phyloP scores from a whole-genome alignment of 1,284 basidiomycete species.

The Rhodotorula sp. region DNA sequence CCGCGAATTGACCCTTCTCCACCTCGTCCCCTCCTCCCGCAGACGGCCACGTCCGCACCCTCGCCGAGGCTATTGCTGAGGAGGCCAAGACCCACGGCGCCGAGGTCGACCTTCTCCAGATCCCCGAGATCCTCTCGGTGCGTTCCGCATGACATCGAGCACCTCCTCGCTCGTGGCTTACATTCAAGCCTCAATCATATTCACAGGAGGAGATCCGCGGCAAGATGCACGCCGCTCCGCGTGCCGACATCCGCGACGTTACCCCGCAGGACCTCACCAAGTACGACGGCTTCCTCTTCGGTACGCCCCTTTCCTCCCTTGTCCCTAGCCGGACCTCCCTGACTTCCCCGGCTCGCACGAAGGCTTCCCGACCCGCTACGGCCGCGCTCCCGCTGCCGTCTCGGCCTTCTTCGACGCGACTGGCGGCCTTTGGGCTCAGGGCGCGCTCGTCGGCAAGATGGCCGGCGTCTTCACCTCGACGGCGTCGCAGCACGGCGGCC shows the following conservation, averaged over 20 bases:
- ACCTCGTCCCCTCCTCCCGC: not conserved
- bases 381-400: constrained; percentile 55
- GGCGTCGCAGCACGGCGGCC: constrained; percentile 51
- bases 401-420: constrained; percentile 62
- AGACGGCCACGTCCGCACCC: constrained; percentile 54
- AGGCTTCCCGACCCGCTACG: constrained; percentile 52
- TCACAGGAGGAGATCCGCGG: constrained; percentile 67
- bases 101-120: constrained; percentile 43
- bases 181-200: not conserved
- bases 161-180: rapidly evolving
- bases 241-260: constrained; percentile 69
- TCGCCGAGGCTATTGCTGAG: constrained; percentile 74
- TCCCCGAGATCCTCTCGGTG: constrained; percentile 58
- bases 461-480: constrained; percentile 51
- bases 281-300: constrained; percentile 18
- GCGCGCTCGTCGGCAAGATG: constrained; percentile 70
- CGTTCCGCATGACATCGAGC: constrained; percentile 51
- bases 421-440: constrained; percentile 66
- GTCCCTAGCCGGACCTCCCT: not conserved
- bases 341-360: not conserved
- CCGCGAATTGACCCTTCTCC: not conserved
- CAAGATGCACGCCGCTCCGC: constrained; percentile 64
- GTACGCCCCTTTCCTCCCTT: not conserved
- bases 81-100: constrained; percentile 75
- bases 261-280: constrained; percentile 62